Evolutionary conservation across 192 early-diverging fungal species (phyloP), one percentile per base, ranked within the genome.

Genomic region (Backusella sp.): DNA sequence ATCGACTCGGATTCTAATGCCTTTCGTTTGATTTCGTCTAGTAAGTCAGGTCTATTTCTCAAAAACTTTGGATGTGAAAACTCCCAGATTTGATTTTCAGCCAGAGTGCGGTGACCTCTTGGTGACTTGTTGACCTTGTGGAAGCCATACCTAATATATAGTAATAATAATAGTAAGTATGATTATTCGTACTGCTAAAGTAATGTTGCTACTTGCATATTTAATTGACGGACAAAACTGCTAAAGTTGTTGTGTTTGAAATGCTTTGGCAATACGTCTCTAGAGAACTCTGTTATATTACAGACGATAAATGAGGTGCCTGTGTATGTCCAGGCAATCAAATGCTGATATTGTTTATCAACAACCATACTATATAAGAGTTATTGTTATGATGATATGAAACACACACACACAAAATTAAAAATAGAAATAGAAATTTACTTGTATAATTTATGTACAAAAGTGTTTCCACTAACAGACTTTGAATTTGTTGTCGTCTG

Each of bases 161-260:
- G 49, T 46, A 5, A 70, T 12, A 8, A 6, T 36, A 12, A 56
- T 15, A 39, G 21, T 70, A 42, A 23, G 35, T 15, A 36, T 36
- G 11, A 34, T 35, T n/a, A 30, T 42, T 9, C 2, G 46, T 30
- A 32, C 14, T 39, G 23, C 2, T 17, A 15, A 12, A 39, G 37
- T n/a, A n/a, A n/a, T 5, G 42, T 41, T 9, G 11, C 0, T 68
- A 76, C 89, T 83, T 90, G 90, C 92, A 92, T 94, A 79, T 94
- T 94, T 34, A 94, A 85, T 81, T 94, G 93, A 76, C 95, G 89
- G 76, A 97, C 95, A 87, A 97, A 97, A 73, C 91, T 93, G 32
- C 91, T 90, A 78, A 95, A 95, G 80, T 96, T 96, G 82, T 93
- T 95, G 84, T 96, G 95, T 82, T 96, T 95, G 73, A 96, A 96